Evolutionary conservation across 2,329 filamentous ascomycete species (phyloP).

Genomic region (Aureobasidium namibiae): DNA sequence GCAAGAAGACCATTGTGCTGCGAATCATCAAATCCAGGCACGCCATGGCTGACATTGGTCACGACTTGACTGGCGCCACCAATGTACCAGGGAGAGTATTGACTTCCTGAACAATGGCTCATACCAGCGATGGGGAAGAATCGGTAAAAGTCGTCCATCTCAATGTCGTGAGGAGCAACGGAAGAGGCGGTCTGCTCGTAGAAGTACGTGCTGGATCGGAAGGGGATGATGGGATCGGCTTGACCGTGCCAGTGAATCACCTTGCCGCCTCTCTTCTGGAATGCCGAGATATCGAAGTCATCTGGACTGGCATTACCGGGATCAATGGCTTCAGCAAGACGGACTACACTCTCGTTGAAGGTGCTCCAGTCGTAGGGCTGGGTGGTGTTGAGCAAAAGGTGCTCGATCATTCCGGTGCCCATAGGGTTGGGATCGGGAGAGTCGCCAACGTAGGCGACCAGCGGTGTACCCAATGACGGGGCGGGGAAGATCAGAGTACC

Average conservation of each 20-base stretch:
- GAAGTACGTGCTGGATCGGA: conserved; percentile 39
- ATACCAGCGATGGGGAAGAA: conserved; percentile 47
- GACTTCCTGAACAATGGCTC: conserved; percentile 41
- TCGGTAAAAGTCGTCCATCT: conserved; percentile 36
- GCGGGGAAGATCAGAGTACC: conserved; percentile 34
- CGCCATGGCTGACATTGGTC: conserved; percentile 23
- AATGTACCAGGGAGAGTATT: conserved; percentile 15
- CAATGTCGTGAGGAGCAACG: conserved; percentile 22
- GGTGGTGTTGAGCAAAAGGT: conserved; percentile 21
- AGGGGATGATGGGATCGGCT: conserved; percentile 37
- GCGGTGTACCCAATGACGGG: conserved; percentile 42
- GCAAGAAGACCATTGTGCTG: conserved; percentile 29
- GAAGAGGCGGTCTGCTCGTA: conserved; percentile 39
- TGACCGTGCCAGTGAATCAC: conserved; percentile 36
- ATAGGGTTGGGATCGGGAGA: not conserved
- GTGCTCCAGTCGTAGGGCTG: conserved; percentile 32
- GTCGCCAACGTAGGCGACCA: conserved; percentile 17
- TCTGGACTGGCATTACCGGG: conserved; percentile 28
- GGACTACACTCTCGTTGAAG: conserved; percentile 35
- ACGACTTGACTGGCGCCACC: conserved; percentile 29
- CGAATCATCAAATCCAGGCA: conserved; percentile 25
- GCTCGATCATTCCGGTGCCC: not conserved
- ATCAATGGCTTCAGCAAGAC: conserved; percentile 32
- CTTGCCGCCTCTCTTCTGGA: conserved; percentile 35
- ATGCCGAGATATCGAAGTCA: conserved; percentile 29